These are phyloP conservation scores for Aspergillus sp. DNA, from an alignment of 2,329 filamentous ascomycete genomes.

Conservation along the genomic window DNA sequence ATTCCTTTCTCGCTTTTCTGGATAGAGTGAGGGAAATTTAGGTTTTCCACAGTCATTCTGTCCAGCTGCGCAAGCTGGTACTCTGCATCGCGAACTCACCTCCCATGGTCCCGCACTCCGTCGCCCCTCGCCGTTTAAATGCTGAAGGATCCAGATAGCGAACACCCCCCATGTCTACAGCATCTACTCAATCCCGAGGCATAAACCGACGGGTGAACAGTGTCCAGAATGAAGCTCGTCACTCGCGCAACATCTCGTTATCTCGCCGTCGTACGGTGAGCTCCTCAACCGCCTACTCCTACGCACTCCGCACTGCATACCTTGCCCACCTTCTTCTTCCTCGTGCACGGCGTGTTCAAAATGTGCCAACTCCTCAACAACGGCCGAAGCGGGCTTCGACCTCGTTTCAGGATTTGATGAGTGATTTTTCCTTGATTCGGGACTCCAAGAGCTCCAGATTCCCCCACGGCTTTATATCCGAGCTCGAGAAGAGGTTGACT, in stretches of 20 bases:
- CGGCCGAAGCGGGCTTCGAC: conserved; percentile 69
- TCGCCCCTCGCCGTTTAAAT: conserved; percentile 23
- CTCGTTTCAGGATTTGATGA: conserved; percentile 77
- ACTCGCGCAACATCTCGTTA: conserved; percentile 44
- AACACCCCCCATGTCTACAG: conserved; percentile 45
- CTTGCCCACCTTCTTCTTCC: conserved; percentile 92
- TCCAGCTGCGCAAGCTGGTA: conserved; percentile 23
- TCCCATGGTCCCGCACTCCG: conserved; percentile 36
- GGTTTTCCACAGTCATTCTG: conserved; percentile 1
- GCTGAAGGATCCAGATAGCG: conserved; percentile 25
- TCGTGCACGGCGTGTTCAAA: conserved; percentile 84
- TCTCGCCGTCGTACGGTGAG: conserved; percentile 45
- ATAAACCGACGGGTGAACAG: conserved; percentile 49
- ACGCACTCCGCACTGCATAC: conserved; percentile 85
- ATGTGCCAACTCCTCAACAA: conserved; percentile 66
- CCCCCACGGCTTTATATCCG: conserved; percentile 69
- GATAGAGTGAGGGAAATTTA: neutral
- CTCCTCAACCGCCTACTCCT: conserved; percentile 82
- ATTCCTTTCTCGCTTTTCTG: neutral
- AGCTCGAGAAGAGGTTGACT: conserved; percentile 75
- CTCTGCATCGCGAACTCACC: conserved; percentile 20
- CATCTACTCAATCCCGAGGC: conserved; percentile 46
- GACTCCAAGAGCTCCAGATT: conserved; percentile 70
- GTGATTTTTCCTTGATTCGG: conserved; percentile 72
- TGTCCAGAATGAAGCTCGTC: conserved; percentile 43